phyloP scores from a whole-genome alignment of 179 eudicot species.

The Camellia oleifera region DNA sequence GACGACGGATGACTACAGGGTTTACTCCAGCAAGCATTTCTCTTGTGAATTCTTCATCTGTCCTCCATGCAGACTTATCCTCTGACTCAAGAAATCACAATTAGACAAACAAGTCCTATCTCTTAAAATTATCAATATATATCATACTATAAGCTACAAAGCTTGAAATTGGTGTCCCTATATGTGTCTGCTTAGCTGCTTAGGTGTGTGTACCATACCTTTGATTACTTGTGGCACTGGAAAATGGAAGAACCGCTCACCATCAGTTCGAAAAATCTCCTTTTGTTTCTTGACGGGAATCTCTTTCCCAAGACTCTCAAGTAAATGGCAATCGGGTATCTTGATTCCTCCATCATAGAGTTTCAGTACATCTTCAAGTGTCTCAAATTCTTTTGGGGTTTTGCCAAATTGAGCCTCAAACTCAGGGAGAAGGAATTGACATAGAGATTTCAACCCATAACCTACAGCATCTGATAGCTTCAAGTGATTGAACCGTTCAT shows the following conservation, averaged over 20 bases:
- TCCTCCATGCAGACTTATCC: slow-evolving; percentile 72
- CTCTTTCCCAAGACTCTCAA: slow-evolving; percentile 32
- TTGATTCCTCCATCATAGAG: slow-evolving; percentile 53
- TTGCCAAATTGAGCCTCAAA: slow-evolving; percentile 34
- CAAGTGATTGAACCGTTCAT: slow-evolving; percentile 57
- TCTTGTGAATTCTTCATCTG: slow-evolving; percentile 81
- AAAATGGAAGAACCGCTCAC: slow-evolving; percentile 40
- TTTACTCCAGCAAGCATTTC: slow-evolving; percentile 78
- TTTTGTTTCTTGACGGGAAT: slow-evolving; percentile 36
- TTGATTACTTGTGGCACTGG: slow-evolving; percentile 62
- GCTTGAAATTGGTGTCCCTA: background rate
- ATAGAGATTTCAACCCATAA: slow-evolving; percentile 46
- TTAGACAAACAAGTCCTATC: background rate
- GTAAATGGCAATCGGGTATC: slow-evolving; percentile 28
- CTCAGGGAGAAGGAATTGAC: slow-evolving; percentile 40
- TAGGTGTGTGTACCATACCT: slow-evolving; percentile 33
- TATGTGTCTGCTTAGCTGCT: background rate
- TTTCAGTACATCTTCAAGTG: slow-evolving; percentile 40
- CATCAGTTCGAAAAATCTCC: slow-evolving; percentile 38
- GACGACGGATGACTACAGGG: slow-evolving; percentile 58
- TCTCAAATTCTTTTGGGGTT: slow-evolving; percentile 56
- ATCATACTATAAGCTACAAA: background rate
- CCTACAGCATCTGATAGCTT: slow-evolving; percentile 60
- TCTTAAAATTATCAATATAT: background rate
- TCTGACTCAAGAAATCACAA: slow-evolving; percentile 28